Conservation (phyloP, 441 rosid genomes). For the Erysimum cheiri region DNA sequence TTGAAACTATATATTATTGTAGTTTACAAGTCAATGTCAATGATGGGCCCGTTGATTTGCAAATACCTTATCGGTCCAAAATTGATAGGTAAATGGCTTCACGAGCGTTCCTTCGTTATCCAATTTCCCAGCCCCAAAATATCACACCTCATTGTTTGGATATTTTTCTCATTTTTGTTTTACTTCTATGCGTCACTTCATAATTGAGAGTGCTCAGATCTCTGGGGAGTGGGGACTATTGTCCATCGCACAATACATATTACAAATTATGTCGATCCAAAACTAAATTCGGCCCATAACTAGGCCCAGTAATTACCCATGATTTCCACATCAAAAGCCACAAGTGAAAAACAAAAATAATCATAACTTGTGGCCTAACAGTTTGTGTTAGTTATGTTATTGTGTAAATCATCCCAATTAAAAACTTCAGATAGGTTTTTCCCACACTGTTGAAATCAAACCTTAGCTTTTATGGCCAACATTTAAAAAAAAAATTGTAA, state of each 20-base stretch:
- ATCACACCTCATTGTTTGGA: constrained; percentile 33
- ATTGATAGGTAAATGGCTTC: constrained; percentile 28
- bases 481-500: too few species aligned
- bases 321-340: background rate
- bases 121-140: constrained; percentile 26
- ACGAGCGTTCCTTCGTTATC: constrained; percentile 23
- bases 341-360: too few species aligned
- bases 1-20: constrained; percentile 23
- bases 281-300: background rate
- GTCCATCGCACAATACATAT: background rate
- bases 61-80: constrained; percentile 8
- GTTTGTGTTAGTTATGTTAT: too few species aligned
- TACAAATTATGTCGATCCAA: background rate
- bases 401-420: too few species aligned
- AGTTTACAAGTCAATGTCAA: background rate
- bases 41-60: background rate
- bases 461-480: too few species aligned
- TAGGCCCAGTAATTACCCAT: constrained; percentile 4
- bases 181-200: constrained; percentile 4
- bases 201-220: background rate
- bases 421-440: too few species aligned
- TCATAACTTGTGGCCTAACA: too few species aligned
- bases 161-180: constrained; percentile 8
- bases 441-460: too few species aligned
- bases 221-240: background rate